These are phyloP conservation scores for Radiomyces spectabilis DNA, from an alignment of 192 early-diverging fungal species.

Conservation along the genomic window DNA sequence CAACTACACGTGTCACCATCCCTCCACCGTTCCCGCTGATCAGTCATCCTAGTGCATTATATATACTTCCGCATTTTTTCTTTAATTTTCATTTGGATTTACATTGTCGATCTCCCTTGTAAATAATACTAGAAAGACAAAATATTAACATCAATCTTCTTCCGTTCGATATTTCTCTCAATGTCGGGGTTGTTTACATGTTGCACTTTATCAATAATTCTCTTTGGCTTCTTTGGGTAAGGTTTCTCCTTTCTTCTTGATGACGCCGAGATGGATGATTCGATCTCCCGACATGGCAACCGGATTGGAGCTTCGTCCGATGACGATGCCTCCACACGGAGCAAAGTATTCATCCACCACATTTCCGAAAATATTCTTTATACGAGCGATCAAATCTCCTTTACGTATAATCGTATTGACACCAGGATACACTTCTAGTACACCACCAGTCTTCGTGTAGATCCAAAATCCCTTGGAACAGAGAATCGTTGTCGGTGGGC, in stretches of 20 bases:
- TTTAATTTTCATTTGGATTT: too few species aligned
- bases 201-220: conserved; percentile 20
- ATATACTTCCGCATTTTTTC: too few species aligned
- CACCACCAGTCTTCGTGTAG: conserved; percentile 80
- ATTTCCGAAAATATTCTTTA: conserved; percentile 87
- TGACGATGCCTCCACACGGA: conserved; percentile 68
- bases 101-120: too few species aligned
- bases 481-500: conserved; percentile 22
- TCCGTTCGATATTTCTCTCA: too few species aligned
- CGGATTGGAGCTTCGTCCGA: conserved; percentile 79
- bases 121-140: too few species aligned
- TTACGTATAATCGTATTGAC: conserved; percentile 79
- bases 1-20: too few species aligned
- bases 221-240: conserved; percentile 28
- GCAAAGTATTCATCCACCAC: conserved; percentile 80
- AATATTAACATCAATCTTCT: too few species aligned
- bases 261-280: conserved; percentile 77
- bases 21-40: too few species aligned
- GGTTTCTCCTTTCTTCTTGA: conserved; percentile 27
- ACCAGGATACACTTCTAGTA: conserved; percentile 76
- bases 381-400: conserved; percentile 75
- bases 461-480: conserved; percentile 45
- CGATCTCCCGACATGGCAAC: conserved; percentile 84
- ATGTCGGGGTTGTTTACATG: too few species aligned
- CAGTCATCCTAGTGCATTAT: too few species aligned